Base-by-base conservation (phyloP, 2,329 filamentous ascomycete genomes). In the Alternaria sp. region DNA sequence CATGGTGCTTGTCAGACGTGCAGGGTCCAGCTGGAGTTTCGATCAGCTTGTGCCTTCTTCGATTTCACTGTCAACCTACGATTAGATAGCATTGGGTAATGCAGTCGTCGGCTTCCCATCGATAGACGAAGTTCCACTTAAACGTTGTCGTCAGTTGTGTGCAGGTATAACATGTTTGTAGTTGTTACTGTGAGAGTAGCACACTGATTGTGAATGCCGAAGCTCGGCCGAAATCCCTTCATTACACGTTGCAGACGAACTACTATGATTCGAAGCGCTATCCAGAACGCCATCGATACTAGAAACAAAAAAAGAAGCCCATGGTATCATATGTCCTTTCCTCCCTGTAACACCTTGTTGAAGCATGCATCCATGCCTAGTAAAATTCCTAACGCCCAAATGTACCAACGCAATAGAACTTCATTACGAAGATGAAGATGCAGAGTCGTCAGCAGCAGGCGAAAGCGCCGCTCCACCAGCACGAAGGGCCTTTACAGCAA, bases 401-500 rank as follows among this genome's bases (percentile, higher is more conserved):
- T 22, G 36, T 20, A 47, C 47, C 28, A 20, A 12, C 32, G 12
- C 32, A 36, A 42, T 47, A 41, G 18, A 51, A 30, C 24, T 30
- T 14, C n/a, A 26, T 58, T 54, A 75, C 14, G 73, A 70, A 39
- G 72, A 75, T 24, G 70, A 70, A 4, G 70, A 70, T n/a, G 67
- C 64, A 44, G 70, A 73, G 43, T 74, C 73, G 1, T 75, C 72
- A n/a, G 66, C 64, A 18, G 66, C 63, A 28, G 70, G 67, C 20
- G 72, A 74, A 3, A 68, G 36, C 12, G 59, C 64, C 6, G 61
- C 57, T 8, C 59, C 54, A 34, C 57, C 61, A 18, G 59, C 56
- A 9, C 63, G 62, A 28, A 81, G 63, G 7, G 69, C 67, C 51
- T 75, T 74, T 16, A 97, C 84, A 16, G 93, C 93, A 69, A 85